Evolutionary conservation across 2,329 filamentous ascomycete genomes (phyloP), one percentile per base, ranked within the genome.

Genomic region (Botryotinia globosa): DNA sequence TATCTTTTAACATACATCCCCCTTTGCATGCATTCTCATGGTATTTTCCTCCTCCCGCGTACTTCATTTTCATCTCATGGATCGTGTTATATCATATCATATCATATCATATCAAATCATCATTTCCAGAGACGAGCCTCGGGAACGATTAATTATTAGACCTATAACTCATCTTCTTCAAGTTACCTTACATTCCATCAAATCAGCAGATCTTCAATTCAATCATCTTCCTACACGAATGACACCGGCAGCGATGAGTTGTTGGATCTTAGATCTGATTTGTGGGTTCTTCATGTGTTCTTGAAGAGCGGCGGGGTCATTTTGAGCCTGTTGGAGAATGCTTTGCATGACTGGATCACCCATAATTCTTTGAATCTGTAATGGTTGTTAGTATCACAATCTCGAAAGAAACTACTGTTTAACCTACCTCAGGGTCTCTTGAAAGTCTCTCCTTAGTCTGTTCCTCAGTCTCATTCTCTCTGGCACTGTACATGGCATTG

Each of bases 321-420:
- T 90, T 87, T 98, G 97, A 63, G 96, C 96, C 85, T 99, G 96
- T 82, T 98, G 94, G 72, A 98, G 89, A 77, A 98, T 98, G 77
- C 92, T 92, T 85, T 99, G 94, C 95, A 99, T 98, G 81, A 99
- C 91, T 25, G 96, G 96, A 81, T 99, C 96, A 82, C 94, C 91
- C 84, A 98, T 92, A 80, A 98, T 95, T 75, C 86, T 83, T 88
- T 97, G 93, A 81, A 98, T 97, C 90, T 81, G 62, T 54, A 9
- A 29, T 67, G 12, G 9, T 22, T 54, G 72, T 80, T 77, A 78
- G 78, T 29, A 16, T 14, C 2, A 22, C 1, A n/a, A 10, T 48
- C 34, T 37, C n/a, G 22, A 25, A 16, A 39, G 44, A 42, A 54
- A 65, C 32, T 20, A 4, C 8, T 14, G 16, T 32, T 58, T 10